Percentiles rank a stretch among this genome's conserved stretches.
Evolutionary conservation across 768 basidiomycete species (phyloP).

Genomic region (Pholiota molesta): DNA sequence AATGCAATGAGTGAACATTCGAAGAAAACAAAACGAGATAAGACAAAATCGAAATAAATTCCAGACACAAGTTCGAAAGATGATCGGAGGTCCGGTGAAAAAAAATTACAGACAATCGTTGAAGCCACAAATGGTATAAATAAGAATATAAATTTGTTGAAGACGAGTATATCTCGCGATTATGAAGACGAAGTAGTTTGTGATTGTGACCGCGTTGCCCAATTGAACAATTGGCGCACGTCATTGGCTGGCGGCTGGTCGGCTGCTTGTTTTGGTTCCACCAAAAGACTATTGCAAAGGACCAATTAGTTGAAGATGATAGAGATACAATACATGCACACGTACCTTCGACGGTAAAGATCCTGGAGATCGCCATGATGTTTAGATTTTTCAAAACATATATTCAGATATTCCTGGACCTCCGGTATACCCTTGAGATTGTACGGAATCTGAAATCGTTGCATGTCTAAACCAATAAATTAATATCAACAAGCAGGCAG

Average conservation of each 20-base stretch:
- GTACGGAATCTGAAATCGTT: slow-evolving; percentile 88
- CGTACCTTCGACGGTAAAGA: slow-evolving; percentile 82
- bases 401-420: slow-evolving; percentile 77
- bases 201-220: slow-evolving; percentile 68
- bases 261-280: slow-evolving; percentile 82
- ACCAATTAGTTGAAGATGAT: slow-evolving; percentile 7
- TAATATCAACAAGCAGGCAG: not conserved
- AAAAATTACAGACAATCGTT: slow-evolving; percentile 14
- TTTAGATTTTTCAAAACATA: slow-evolving; percentile 74
- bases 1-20: slow-evolving; percentile 14
- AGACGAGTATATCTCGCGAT: slow-evolving; percentile 7
- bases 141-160: slow-evolving; percentile 24
- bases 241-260: slow-evolving; percentile 67
- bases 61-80: slow-evolving; percentile 12
- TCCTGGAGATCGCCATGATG: slow-evolving; percentile 84
- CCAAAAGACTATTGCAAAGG: slow-evolving; percentile 57
- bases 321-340: slow-evolving; percentile 12
- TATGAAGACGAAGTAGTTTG: slow-evolving; percentile 33
- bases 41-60: slow-evolving; percentile 18
- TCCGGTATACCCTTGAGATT: slow-evolving; percentile 88
- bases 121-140: slow-evolving; percentile 31
- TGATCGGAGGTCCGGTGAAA: slow-evolving; percentile 5
- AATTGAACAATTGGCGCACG: slow-evolving; percentile 78
- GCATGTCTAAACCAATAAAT: slow-evolving; percentile 63
- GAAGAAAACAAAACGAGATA: slow-evolving; percentile 17